These are phyloP conservation scores for Suhomyces bolitotheri DNA, from an alignment of 1,139 yeast genomes.

Conservation along the genomic window DNA sequence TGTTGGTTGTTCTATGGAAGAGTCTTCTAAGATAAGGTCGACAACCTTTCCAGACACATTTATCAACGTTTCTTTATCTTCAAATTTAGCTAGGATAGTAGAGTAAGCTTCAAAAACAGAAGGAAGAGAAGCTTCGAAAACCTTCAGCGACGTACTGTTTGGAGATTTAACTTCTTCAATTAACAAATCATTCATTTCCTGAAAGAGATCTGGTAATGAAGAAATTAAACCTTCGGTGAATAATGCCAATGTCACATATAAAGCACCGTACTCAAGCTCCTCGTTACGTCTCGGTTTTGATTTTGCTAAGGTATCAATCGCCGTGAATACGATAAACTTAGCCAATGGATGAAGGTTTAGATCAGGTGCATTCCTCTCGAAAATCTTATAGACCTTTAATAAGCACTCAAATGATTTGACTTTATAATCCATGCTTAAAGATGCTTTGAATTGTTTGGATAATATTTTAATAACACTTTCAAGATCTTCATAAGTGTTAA, in stretches of 20 bases:
- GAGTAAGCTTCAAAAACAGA: conserved; percentile 5
- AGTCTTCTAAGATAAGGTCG: conserved; percentile 16
- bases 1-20: conserved; percentile 15
- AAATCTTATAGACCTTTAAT: conserved; percentile 17
- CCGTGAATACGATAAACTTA: conserved; percentile 8
- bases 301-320: conserved; percentile 16
- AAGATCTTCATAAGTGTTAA: conserved; percentile 22
- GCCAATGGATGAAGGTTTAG: conserved; percentile 2
- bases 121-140: conserved; percentile 1
- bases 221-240: conserved; percentile 1
- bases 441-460: conserved; percentile 19
- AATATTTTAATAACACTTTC: conserved; percentile 19
- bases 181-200: neutral
- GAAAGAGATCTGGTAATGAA: neutral
- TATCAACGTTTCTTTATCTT: conserved; percentile 2
- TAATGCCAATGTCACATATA: neutral
- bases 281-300: conserved; percentile 5
- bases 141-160: neutral
- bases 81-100: conserved; percentile 1
- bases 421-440: conserved; percentile 22
- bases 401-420: conserved; percentile 24
- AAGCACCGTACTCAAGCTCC: neutral
- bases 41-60: conserved; percentile 24
- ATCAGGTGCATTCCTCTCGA: neutral
- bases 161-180: neutral